Percentiles rank a stretch among this genome's conserved stretches.
Evolutionary conservation across 352 stramenopile genomes (phyloP).

Genomic region (Aphanomyces cochlioides): DNA sequence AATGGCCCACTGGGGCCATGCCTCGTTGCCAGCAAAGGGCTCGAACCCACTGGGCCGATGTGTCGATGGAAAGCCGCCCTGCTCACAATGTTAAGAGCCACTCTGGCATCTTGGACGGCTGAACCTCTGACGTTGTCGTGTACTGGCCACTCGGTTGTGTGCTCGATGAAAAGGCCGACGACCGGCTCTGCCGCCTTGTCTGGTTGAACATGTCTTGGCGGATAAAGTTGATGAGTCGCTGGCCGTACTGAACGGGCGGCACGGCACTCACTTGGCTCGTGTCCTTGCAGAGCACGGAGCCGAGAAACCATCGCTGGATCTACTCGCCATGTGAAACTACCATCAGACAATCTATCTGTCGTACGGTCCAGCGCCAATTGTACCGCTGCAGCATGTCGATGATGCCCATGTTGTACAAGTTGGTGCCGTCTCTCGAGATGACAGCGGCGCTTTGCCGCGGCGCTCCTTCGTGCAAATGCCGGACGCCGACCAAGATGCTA

Average conservation of each 20-base stretch:
- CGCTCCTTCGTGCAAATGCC: constrained; percentile 41
- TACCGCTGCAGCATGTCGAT: constrained; percentile 84
- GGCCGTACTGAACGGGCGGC: constrained; percentile 61
- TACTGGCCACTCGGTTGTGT: background rate
- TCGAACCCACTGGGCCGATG: constrained; percentile 1
- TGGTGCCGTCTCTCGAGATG: constrained; percentile 44
- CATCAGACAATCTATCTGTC: background rate
- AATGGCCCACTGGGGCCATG: background rate
- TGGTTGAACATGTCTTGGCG: constrained; percentile 35
- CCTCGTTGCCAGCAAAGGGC: background rate
- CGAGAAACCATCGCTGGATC: constrained; percentile 74
- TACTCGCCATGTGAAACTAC: constrained; percentile 1
- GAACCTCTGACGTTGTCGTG: too few species aligned
- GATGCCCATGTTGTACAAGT: constrained; percentile 78
- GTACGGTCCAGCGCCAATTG: constrained; percentile 70
- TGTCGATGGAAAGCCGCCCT: background rate
- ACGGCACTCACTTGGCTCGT: constrained; percentile 78
- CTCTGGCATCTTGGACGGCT: too few species aligned
- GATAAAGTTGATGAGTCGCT: constrained; percentile 68
- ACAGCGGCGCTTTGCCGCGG: background rate
- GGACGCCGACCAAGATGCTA: constrained; percentile 65
- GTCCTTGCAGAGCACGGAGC: constrained; percentile 71
- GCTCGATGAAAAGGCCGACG: constrained; percentile 4
- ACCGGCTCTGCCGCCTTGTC: constrained; percentile 7
- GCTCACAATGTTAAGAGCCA: background rate